A percentile compares a stretch with the other conserved stretches of the same genome.
phyloP scores from a whole-genome alignment of 106 monocot species.

The Gastrodia elata region DNA sequence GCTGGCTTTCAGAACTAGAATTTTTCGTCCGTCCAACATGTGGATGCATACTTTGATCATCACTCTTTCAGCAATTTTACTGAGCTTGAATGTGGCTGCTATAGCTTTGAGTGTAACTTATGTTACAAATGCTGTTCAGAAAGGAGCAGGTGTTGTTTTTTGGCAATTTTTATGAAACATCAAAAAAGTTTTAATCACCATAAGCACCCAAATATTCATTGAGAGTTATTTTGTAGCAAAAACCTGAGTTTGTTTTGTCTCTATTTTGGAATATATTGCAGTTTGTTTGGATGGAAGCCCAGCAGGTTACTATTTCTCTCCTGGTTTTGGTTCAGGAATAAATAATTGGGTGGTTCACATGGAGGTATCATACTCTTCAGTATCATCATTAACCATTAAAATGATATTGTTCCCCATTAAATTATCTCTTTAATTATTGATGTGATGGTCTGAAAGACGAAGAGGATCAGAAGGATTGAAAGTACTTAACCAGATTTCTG shows the following conservation, averaged over 20 bases:
- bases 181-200: no score
- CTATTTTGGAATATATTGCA: slow-evolving; percentile 3
- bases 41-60: slow-evolving; percentile 9
- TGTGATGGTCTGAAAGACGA: no score
- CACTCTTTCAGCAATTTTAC: background rate
- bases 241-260: background rate
- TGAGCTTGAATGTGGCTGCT: background rate
- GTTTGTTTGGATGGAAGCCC: slow-evolving; percentile 29
- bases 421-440: background rate
- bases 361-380: slow-evolving; percentile 13
- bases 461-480: background rate
- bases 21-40: background rate
- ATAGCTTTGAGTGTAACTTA: slow-evolving; percentile 14
- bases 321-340: slow-evolving; percentile 21
- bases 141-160: slow-evolving; percentile 21
- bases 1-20: slow-evolving; percentile 4
- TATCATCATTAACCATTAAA: background rate
- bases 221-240: background rate
- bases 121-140: slow-evolving; percentile 18
- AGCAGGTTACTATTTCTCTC: slow-evolving; percentile 22
- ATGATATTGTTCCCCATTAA: background rate
- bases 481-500: background rate
- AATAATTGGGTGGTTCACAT: slow-evolving; percentile 31
- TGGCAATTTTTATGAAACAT: background rate
- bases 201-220: no score